These are phyloP conservation scores for Shiraia bambusicola DNA, from an alignment of 2,329 filamentous ascomycete genomes.

Conservation along the genomic window DNA sequence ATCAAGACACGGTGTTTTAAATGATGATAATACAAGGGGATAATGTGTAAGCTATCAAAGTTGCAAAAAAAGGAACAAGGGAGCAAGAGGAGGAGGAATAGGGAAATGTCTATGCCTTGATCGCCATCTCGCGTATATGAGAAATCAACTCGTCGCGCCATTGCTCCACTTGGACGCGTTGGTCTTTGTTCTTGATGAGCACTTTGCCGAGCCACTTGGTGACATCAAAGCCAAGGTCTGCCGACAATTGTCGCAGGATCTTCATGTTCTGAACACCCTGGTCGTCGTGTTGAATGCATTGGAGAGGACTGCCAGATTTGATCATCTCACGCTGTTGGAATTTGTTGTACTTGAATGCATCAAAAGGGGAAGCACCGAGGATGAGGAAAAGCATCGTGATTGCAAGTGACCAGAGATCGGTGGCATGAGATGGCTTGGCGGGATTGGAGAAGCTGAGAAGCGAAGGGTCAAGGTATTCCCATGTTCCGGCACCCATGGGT, in stretches of 20 bases:
- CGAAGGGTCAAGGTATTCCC: slow-evolving; percentile 49
- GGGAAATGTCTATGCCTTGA: neutral
- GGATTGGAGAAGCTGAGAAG: slow-evolving; percentile 23
- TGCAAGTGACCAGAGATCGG: slow-evolving; percentile 50
- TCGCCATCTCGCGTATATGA: neutral
- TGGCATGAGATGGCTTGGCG: slow-evolving; percentile 35
- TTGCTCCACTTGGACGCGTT: slow-evolving; percentile 34
- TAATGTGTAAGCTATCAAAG: too few species aligned
- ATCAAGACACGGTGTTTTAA: too few species aligned
- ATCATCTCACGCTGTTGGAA: slow-evolving; percentile 49
- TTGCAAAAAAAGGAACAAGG: too few species aligned
- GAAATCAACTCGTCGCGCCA: slow-evolving; percentile 27
- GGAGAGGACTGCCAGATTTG: slow-evolving; percentile 46
- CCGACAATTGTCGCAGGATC: slow-evolving; percentile 19
- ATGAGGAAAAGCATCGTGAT: slow-evolving; percentile 48
- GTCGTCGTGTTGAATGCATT: slow-evolving; percentile 43
- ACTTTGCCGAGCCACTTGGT: slow-evolving; percentile 43
- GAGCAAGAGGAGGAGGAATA: too few species aligned
- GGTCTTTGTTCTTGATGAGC: slow-evolving; percentile 31
- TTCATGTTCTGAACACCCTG: slow-evolving; percentile 29
- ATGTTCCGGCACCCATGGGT: slow-evolving; percentile 48
- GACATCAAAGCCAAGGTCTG: slow-evolving; percentile 26
- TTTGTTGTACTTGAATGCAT: slow-evolving; percentile 42
- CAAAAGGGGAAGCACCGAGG: slow-evolving; percentile 47
- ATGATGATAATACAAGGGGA: too few species aligned